Conservation (phyloP, 2,329 filamentous ascomycete genomes). For the Colletotrichum eleusines region DNA sequence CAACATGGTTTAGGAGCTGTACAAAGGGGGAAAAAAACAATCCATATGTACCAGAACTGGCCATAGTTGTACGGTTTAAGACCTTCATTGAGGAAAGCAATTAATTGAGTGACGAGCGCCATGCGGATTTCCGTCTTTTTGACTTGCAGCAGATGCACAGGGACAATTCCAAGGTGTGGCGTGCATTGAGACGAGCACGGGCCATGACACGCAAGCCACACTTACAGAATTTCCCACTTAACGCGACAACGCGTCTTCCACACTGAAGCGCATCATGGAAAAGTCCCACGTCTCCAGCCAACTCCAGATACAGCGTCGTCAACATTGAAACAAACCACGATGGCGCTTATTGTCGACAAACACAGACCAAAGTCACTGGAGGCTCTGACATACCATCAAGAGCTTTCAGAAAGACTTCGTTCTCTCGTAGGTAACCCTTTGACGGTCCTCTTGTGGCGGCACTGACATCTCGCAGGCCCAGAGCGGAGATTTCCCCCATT, state of each 20-base stretch:
- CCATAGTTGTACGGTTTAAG: neutral
- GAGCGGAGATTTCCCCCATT: slow-evolving; percentile 96
- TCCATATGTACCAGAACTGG: neutral
- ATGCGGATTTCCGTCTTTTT: neutral
- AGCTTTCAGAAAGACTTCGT: slow-evolving; percentile 87
- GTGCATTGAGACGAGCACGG: slow-evolving; percentile 31
- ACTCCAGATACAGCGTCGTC: slow-evolving; percentile 21
- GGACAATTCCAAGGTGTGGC: slow-evolving; percentile 10
- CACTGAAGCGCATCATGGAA: slow-evolving; percentile 32
- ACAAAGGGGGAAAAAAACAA: slow-evolving; percentile 11
- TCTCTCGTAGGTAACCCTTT: slow-evolving; percentile 75
- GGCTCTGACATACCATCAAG: slow-evolving; percentile 85
- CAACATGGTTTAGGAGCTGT: slow-evolving; percentile 6
- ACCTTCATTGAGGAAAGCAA: neutral
- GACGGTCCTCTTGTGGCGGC: neutral
- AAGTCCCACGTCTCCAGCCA: slow-evolving; percentile 32
- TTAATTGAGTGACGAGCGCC: neutral
- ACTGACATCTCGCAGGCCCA: slow-evolving; percentile 74
- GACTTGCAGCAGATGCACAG: slow-evolving; percentile 1
- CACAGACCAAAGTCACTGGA: slow-evolving; percentile 81
- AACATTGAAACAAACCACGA: slow-evolving; percentile 50
- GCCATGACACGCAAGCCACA: slow-evolving; percentile 40
- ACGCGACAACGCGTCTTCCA: slow-evolving; percentile 52
- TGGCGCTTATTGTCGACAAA: slow-evolving; percentile 80
- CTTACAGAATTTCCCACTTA: slow-evolving; percentile 48